Evolutionary conservation across 306 rosid species (phyloP), one percentile per base, ranked within the genome.

Genomic region (Argentina anserina): DNA sequence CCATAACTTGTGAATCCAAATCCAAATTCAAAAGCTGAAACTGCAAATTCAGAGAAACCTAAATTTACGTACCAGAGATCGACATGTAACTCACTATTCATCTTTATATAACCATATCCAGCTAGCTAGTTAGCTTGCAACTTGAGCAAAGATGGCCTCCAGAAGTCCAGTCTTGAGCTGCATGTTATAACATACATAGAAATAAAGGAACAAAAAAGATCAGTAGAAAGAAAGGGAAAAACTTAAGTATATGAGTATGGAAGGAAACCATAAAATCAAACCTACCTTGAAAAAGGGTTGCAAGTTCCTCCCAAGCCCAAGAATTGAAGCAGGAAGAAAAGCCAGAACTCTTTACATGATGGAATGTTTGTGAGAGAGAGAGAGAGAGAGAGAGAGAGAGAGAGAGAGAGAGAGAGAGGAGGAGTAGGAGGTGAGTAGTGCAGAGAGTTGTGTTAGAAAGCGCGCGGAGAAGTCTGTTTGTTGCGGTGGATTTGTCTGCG

Each of bases 401-500:
- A 8, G 68, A 62, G 12, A 55, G 36, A 56, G 20, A 52, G 47
- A 33, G 62, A 59, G 70, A 31, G 1, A 42, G 14, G 52, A 33
- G 43, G 20, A 15, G 15, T 40, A 4, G 58, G 52, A 13, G 11
- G 9, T 76, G 31, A 36, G 67, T 18, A 56, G 61, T 41, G 31
- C 45, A 65, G 45, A 11, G 45, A 11, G 58, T 58, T 69, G 43
- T 40, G 63, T 67, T 17, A 37, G 65, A 39, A 26, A 28, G 18
- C 29, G 20, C 29, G 42, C 33, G 11, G 34, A 33, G 46, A 6
- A 18, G 17, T 49, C 11, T 76, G 69, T 69, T 36, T 69, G 53
- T 50, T 41, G 76, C 76, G 63, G 36, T 50, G 63, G 74, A 67
- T 41, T 47, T 90, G 81, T 83, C 82, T 84, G 83, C 91, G 91